Conservation (phyloP, 352 stramenopile genomes). For the Phytophthora constricta region DNA sequence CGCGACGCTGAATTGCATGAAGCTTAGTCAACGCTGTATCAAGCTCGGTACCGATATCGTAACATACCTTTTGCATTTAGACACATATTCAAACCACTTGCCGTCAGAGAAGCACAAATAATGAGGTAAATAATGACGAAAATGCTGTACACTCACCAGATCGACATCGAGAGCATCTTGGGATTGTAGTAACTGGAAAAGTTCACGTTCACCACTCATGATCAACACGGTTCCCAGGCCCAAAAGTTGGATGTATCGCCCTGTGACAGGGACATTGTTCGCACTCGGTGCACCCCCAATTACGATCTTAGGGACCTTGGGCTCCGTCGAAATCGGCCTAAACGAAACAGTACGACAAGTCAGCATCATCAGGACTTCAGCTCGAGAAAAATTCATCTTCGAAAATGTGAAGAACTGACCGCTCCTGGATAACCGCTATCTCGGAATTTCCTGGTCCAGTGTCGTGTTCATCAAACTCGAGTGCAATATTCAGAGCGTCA, state of each 20-base stretch:
- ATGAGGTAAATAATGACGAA: background rate
- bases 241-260: constrained; percentile 76
- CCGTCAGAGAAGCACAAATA: background rate
- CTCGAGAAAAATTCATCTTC: background rate
- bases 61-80: constrained; percentile 54
- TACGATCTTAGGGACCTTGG: constrained; percentile 71
- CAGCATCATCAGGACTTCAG: background rate
- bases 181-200: constrained; percentile 50
- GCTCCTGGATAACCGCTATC: constrained; percentile 12
- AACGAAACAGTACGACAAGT: constrained; percentile 8
- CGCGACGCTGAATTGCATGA: constrained; percentile 33
- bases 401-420: constrained; percentile 10
- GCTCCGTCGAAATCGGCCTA: constrained; percentile 39
- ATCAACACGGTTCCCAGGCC: constrained; percentile 63
- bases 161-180: constrained; percentile 44
- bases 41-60: constrained; percentile 61
- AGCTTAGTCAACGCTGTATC: constrained; percentile 55
- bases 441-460: background rate
- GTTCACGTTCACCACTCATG: constrained; percentile 34
- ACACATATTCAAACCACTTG: background rate
- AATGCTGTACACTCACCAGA: constrained; percentile 42
- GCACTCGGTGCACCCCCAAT: constrained; percentile 49
- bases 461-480: constrained; percentile 51
- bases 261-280: constrained; percentile 51
- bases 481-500: constrained; percentile 35